phyloP scores from a whole-genome alignment of 2,329 filamentous ascomycete species.

The Corinectria fuckeliana region DNA sequence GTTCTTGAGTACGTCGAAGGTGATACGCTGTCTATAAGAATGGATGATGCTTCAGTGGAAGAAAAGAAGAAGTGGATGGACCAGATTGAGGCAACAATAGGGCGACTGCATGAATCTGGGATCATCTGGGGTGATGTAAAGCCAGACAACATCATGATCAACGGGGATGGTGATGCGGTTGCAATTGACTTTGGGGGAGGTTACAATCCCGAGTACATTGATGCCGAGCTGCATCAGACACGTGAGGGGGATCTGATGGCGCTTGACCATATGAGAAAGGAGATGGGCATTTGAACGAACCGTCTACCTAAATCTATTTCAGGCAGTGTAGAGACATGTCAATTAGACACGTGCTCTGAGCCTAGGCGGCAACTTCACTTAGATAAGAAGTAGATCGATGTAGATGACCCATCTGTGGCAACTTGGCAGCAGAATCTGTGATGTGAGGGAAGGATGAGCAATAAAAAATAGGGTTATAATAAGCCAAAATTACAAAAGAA shows the following conservation, averaged over 20 bases:
- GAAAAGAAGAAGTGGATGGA: conserved; percentile 22
- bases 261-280: conserved; percentile 8
- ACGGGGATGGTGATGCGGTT: conserved; percentile 37
- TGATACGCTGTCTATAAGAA: conserved; percentile 3
- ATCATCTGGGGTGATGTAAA: conserved; percentile 44
- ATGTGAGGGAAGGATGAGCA: no score
- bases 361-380: no score
- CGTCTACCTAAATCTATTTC: neutral
- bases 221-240: conserved; percentile 26
- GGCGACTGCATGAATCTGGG: conserved; percentile 29
- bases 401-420: no score
- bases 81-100: conserved; percentile 24
- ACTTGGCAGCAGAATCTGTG: no score
- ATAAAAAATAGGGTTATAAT: no score
- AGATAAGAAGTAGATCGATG: no score
- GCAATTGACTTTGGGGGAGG: conserved; percentile 42
- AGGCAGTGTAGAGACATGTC: neutral
- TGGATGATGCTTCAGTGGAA: neutral
- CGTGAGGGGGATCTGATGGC: conserved; percentile 23
- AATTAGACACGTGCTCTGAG: no score
- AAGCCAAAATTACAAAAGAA: no score
- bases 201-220: conserved; percentile 38
- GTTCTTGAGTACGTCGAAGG: conserved; percentile 24
- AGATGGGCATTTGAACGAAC: neutral
- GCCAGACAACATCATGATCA: conserved; percentile 41